Base-by-base conservation (phyloP, 805 yeast species). In the Maudiozyma serrabonitensis region DNA sequence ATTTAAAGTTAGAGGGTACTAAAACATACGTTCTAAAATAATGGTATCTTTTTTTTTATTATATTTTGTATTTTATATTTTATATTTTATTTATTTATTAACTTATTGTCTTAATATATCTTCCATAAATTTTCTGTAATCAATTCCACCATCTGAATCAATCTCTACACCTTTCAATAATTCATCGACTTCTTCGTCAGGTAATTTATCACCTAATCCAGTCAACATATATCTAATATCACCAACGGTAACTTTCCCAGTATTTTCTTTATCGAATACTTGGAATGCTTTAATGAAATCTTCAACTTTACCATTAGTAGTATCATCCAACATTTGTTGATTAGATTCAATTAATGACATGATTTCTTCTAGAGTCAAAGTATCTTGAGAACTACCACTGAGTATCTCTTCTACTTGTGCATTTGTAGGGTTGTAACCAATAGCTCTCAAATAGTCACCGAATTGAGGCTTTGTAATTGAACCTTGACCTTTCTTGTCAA, bases 371-470 rank as follows among this genome's bases (percentile, higher is more conserved):
- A 76, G 51, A 1, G 61, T 50, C 40, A 62, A 49, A 7, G 52
- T 52, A 2, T 46, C 51, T 18, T 21, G 56, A 28, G 57, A 55
- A 8, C 50, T 46, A 2, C 54, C 54, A 23, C 42, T 39, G 19
- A 62, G 51, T 23, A 65, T 56, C 19, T 58, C 56, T 16, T 54
- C 58, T 8, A 63, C 62, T 45, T 59, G 62, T 38, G 61, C 62
- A 47, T 69, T 82, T 87, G 99, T 90, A 55, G 99, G 99, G 73
- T 93, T 93, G 74, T 91, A 98, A 39, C 99, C 99, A 52, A 93
- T 90, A 1, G 99, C 97, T 66, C 99, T 80, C 52, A 93, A 78
- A 58, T 93, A 78, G 64, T 93, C 99, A 35, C 98, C 99, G 46
- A 93, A 76, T 52, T 86, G 82, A 54, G 84, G 86, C 52, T 78